Evolutionary conservation across 352 stramenopile species (phyloP), one percentile per base, ranked within the genome.

Genomic region (Pythium guiyangense): DNA sequence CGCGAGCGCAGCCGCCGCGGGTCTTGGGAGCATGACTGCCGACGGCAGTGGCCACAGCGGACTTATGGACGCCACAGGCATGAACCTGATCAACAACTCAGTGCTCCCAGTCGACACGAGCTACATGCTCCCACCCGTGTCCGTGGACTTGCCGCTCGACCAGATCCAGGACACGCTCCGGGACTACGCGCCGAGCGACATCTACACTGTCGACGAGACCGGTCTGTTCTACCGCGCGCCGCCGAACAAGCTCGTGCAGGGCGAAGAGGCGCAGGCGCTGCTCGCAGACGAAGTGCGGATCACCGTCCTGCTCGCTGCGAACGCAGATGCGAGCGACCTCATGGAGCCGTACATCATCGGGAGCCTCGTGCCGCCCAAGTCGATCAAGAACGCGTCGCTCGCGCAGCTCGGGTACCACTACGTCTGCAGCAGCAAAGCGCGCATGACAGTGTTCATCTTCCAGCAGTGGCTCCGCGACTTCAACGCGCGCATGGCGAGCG

Each of bases 361-460:
- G 47, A 82, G 75, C 43, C 64, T 92, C 17, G 68, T 88, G 26
- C 64, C 84, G 2, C 84, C 84, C 20, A 88, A 88, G 67, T 71
- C 72, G 60, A 89, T 91, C 57, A 89, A 90, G 67, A 90, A 86
- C 64, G 77, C 82, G 26, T 88, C 79, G 9, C 86, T 90, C 57
- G 79, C 79, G 57, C 81, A 92, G 59, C 71, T 92, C 18, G 84
- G 84, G 8, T 94, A 91, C 64, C 83, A 94, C 72, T 94, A 94
- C 67, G 78, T 92, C 22, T 88, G 76, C 68, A 92, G 78, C 62
- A 86, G 77, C 68, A 86, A 87, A 64, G 71, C 80, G 20, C 84
- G 82, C 57, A 94, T 94, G 84, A 94, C 84, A 14, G 80, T 92
- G 34, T 90, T 92, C 57, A 92, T 94, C 58, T 94, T 94, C 64